Base-by-base conservation (phyloP, 306 rosid genomes). In the Luffa acutangula region DNA sequence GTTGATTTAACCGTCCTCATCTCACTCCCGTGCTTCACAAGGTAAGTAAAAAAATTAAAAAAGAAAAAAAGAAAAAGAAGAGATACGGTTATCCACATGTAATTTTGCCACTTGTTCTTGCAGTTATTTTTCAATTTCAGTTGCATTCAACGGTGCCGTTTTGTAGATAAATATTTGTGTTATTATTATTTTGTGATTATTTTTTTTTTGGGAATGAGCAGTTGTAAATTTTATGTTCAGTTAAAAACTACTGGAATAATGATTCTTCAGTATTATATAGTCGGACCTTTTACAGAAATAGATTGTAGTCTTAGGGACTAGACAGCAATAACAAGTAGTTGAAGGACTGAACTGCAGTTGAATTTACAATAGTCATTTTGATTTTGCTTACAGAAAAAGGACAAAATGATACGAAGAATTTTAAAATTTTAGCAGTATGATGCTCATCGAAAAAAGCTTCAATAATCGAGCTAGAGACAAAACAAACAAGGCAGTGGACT, bases 1-100 rank as follows among this genome's bases (percentile, higher is more conserved):
- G 70, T 89, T 79, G 87, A 86, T 63, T 83, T 77, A 86, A 84
- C 93, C 78, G 92, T 87, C 43, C 78, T 73, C 73, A 82, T 39
- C 76, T 76, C 69, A 82, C 65, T 82, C 72, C 25, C 51, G 6
- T 17, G 81, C 72, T 81, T 64, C 49, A 52, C 65, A 66, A 80
- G 77, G 86, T 42, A 71, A 31, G 59, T 72, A 45, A 25, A 25
- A 25, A 25, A 25, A 45, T 81, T 84, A 60, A 73, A 57, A 52
- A 60, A 54, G 15, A 76, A 65, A 63, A 15, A 15, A 3, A 6
- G 15, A 63, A 13, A 36, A 18, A 67, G 6, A 6, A 10, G 4
- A n/a, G 36, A 43, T 21, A 14, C 20, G 75, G 36, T 18, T 82
- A 53, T 56, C 67, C 51, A 46, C 79, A 42, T 69, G 31, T 62